phyloP scores from a whole-genome alignment of 2,329 filamentous ascomycete genomes.

The Cytospora piceae region DNA sequence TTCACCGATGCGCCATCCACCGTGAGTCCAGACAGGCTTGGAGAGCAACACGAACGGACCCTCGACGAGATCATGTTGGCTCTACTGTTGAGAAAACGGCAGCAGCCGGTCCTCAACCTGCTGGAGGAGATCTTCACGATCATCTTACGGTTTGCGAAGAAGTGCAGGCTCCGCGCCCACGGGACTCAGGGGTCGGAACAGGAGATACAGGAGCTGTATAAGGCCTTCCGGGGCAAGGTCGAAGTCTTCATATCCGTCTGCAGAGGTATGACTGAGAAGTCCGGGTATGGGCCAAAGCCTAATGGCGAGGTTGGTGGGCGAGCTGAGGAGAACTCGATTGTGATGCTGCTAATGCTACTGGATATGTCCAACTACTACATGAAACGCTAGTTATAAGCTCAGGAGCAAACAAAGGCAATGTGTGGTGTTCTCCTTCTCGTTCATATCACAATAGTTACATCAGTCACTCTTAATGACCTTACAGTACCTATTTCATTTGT shows the following conservation, averaged over 20 bases:
- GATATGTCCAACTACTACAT: slow-evolving; percentile 72
- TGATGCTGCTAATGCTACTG: slow-evolving; percentile 68
- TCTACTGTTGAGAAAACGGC: slow-evolving; percentile 73
- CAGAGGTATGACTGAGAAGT: slow-evolving; percentile 68
- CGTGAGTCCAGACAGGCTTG: slow-evolving; percentile 67
- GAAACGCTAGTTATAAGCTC: slow-evolving; percentile 18
- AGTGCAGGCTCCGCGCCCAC: slow-evolving; percentile 46
- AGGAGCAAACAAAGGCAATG: background rate
- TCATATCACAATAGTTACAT: background rate
- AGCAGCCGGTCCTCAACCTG: slow-evolving; percentile 71
- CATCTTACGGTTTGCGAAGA: slow-evolving; percentile 72
- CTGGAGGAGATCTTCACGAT: slow-evolving; percentile 76
- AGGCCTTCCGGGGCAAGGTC: slow-evolving; percentile 70
- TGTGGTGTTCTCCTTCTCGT: background rate
- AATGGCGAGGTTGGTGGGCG: slow-evolving; percentile 33
- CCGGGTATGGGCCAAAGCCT: slow-evolving; percentile 46
- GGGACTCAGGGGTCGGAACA: slow-evolving; percentile 39
- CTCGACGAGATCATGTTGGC: slow-evolving; percentile 77
- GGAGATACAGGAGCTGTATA: slow-evolving; percentile 57
- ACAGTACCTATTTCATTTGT: no score
- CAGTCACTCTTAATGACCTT: background rate
- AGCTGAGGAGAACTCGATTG: slow-evolving; percentile 63
- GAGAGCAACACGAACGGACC: slow-evolving; percentile 71
- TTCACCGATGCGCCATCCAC: slow-evolving; percentile 2
- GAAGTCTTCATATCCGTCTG: slow-evolving; percentile 76